Percentiles rank a stretch among this genome's conserved stretches.
phyloP scores from a whole-genome alignment of 768 basidiomycete species.

The Cystofilobasidium macerans region DNA sequence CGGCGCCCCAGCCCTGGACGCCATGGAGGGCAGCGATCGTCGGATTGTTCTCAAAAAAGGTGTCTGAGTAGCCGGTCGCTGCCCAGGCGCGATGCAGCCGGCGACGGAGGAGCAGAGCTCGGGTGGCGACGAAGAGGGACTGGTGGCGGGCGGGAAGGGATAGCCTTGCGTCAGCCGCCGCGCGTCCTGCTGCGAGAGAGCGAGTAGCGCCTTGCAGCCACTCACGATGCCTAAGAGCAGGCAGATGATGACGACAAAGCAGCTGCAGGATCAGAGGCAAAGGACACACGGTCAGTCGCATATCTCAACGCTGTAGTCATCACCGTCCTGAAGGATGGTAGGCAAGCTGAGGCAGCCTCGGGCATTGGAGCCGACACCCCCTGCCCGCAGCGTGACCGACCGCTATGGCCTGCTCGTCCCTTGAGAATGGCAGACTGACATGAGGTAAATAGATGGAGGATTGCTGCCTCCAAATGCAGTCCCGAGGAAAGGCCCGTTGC shows the following conservation, averaged over 20 bases:
- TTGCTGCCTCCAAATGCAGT: too few species aligned
- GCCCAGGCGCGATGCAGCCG: slow-evolving; percentile 21
- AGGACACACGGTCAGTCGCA: neutral
- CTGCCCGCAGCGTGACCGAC: too few species aligned
- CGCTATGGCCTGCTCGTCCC: too few species aligned
- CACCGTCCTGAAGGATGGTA: too few species aligned
- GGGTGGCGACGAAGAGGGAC: slow-evolving; percentile 8
- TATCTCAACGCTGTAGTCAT: neutral
- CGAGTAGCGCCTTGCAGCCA: neutral
- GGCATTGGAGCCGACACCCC: too few species aligned
- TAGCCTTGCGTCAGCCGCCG: too few species aligned
- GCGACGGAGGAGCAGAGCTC: slow-evolving; percentile 9
- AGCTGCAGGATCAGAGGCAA: neutral
- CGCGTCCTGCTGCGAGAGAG: neutral
- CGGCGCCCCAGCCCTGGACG: neutral
- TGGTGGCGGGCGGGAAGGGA: neutral
- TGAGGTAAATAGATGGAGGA: slow-evolving; percentile 6
- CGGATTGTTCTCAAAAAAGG: slow-evolving; percentile 18
- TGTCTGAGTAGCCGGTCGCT: slow-evolving; percentile 18
- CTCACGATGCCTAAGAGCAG: slow-evolving; percentile 7
- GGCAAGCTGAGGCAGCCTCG: too few species aligned
- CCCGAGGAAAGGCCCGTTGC: neutral
- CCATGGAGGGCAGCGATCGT: slow-evolving; percentile 2
- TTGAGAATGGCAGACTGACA: neutral
- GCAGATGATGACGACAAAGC: slow-evolving; percentile 19